Conservation (phyloP, 2,329 filamentous ascomycete species). For the Pestalotiopsis sp. region DNA sequence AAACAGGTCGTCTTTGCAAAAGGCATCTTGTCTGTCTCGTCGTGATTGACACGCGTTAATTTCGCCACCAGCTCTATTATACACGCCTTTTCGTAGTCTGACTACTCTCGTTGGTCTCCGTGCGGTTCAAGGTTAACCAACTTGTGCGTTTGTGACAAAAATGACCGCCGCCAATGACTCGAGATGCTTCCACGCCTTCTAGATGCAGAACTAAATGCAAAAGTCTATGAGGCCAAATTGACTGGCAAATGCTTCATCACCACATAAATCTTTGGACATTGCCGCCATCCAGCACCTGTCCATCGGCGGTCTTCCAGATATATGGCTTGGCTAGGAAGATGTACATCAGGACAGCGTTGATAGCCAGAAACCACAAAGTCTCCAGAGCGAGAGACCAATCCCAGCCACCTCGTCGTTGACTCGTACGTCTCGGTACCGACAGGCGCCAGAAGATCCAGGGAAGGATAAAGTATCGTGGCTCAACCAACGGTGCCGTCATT, state of each 20-base stretch:
- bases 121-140: not conserved
- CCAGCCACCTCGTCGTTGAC: slow-evolving; percentile 5
- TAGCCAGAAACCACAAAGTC: slow-evolving; percentile 65
- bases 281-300: slow-evolving; percentile 52
- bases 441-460: slow-evolving; percentile 94
- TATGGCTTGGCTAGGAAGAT: slow-evolving; percentile 71
- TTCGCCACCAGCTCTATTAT: not conserved
- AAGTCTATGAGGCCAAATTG: not conserved
- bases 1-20: not conserved
- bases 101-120: not conserved
- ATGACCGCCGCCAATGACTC: not conserved
- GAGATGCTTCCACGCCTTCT: not conserved
- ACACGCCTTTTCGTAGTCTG: not conserved
- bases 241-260: slow-evolving; percentile 39
- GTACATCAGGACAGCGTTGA: slow-evolving; percentile 69
- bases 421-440: slow-evolving; percentile 57
- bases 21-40: not conserved
- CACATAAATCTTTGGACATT: slow-evolving; percentile 79
- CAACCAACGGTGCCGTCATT: slow-evolving; percentile 86
- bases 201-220: not conserved
- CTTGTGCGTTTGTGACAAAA: not conserved
- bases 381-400: slow-evolving; percentile 48
- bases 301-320: slow-evolving; percentile 59
- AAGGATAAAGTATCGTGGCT: slow-evolving; percentile 93
- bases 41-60: not conserved